Percentiles rank a stretch among this genome's conserved stretches.
Evolutionary conservation across 1,284 basidiomycete species (phyloP).

Genomic region (Schizophyllum commune): DNA sequence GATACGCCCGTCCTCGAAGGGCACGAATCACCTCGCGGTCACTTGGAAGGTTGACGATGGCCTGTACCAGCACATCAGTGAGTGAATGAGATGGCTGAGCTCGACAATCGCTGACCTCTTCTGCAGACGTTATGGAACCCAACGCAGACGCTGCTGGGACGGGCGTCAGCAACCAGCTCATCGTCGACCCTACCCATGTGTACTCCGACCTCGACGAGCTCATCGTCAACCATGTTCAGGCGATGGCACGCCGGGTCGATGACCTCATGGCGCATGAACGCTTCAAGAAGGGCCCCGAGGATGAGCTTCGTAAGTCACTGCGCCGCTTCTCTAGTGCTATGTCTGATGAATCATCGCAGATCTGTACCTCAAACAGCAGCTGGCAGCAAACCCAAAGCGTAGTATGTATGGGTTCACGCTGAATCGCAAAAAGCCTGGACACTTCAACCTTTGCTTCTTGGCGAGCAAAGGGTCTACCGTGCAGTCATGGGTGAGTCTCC

Average conservation of each 20-base stretch:
- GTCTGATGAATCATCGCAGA: constrained; percentile 38
- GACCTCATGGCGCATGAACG: constrained; percentile 96
- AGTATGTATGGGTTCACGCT: constrained; percentile 96
- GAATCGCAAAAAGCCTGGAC: constrained; percentile 85
- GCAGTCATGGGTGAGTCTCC: constrained; percentile 73
- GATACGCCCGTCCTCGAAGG: constrained; percentile 94
- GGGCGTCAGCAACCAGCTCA: constrained; percentile 63
- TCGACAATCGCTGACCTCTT: constrained; percentile 6
- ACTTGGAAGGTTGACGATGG: constrained; percentile 99
- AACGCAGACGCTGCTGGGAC: constrained; percentile 68
- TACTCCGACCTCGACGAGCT: constrained; percentile 97
- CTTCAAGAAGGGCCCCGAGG: constrained; percentile 84
- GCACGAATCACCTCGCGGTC: constrained; percentile 88
- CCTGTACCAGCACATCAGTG: constrained; percentile 95
- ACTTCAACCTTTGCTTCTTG: constrained; percentile 92
- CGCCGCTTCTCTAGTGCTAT: not conserved
- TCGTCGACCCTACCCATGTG: constrained; percentile 76
- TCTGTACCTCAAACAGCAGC: constrained; percentile 82
- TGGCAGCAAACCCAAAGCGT: constrained; percentile 89
- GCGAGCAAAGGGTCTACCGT: constrained; percentile 88
- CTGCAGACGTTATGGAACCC: constrained; percentile 82
- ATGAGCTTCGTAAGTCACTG: constrained; percentile 72
- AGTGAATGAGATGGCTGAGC: constrained; percentile 9
- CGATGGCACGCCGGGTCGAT: constrained; percentile 90
- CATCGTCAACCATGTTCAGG: constrained; percentile 95